phyloP scores from a whole-genome alignment of 352 stramenopile species.

The Pilasporangium apinafurcum region DNA sequence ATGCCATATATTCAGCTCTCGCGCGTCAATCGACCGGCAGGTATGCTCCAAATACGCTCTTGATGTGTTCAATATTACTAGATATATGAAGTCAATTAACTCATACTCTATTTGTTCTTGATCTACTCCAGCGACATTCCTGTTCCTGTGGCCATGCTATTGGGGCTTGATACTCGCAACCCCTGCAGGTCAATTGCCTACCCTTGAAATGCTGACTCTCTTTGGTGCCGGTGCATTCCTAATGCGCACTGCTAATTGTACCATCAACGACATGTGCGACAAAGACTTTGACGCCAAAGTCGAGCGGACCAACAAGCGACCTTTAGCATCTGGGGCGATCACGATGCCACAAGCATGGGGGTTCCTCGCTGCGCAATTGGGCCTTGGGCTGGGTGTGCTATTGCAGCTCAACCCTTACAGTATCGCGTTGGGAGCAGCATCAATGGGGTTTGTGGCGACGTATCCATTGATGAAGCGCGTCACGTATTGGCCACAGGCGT shows the following conservation, averaged over 20 bases:
- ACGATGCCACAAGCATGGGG: slow-evolving; percentile 85
- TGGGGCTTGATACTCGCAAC: slow-evolving; percentile 96
- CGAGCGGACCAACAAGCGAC: slow-evolving; percentile 91
- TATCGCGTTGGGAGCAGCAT: slow-evolving; percentile 89
- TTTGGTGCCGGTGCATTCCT: slow-evolving; percentile 91
- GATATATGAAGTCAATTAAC: no score
- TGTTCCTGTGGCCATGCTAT: slow-evolving; percentile 96
- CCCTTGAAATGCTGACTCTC: slow-evolving; percentile 73
- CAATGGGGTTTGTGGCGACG: slow-evolving; percentile 89
- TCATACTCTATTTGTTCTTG: no score
- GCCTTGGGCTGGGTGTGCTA: slow-evolving; percentile 89
- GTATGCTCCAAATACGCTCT: slow-evolving; percentile 5
- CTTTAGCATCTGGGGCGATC: slow-evolving; percentile 90
- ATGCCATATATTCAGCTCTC: slow-evolving; percentile 83
- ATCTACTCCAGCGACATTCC: slow-evolving; percentile 74
- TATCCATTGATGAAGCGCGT: slow-evolving; percentile 99
- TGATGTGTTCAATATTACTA: not conserved
- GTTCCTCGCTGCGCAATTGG: slow-evolving; percentile 94
- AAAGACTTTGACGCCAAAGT: slow-evolving; percentile 95
- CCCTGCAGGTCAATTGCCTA: slow-evolving; percentile 65
- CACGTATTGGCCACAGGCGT: slow-evolving; percentile 96
- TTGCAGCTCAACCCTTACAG: slow-evolving; percentile 94
- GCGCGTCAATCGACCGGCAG: slow-evolving; percentile 72
- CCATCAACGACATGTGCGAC: slow-evolving; percentile 99
- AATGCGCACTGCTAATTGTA: slow-evolving; percentile 97